These are phyloP conservation scores for Fusarium sp. DNA, from an alignment of 2,329 filamentous ascomycete species.

Conservation along the genomic window DNA sequence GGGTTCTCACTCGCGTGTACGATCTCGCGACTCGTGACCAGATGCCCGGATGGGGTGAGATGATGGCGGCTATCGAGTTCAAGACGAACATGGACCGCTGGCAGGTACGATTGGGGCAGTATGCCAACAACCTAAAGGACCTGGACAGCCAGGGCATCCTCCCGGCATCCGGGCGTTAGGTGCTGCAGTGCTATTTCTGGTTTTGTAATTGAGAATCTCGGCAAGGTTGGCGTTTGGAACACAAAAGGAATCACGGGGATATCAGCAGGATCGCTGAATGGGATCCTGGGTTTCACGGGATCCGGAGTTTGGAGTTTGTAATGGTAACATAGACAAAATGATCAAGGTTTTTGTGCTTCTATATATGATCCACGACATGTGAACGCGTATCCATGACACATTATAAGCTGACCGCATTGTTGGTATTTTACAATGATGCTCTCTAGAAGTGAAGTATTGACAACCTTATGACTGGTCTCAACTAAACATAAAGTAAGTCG, in stretches of 20 bases:
- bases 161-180: neutral
- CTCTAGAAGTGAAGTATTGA: neutral
- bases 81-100: conserved; percentile 14
- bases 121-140: conserved; percentile 25
- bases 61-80: conserved; percentile 34
- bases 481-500: neutral
- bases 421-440: neutral
- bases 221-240: neutral
- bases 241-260: neutral
- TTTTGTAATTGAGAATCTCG: neutral
- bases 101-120: conserved; percentile 25
- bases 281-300: neutral
- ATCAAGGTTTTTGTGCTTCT: neutral
- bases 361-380: neutral
- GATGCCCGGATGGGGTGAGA: conserved; percentile 29
- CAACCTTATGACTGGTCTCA: neutral
- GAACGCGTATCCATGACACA: neutral
- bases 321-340: neutral
- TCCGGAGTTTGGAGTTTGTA: conserved; percentile 7
- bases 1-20: conserved; percentile 34
- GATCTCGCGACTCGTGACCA: conserved; percentile 35
- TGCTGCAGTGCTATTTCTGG: neutral
- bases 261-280: neutral
- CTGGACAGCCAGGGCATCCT: conserved; percentile 36
- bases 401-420: neutral